Percentiles rank a stretch among this genome's conserved stretches.
phyloP scores from a whole-genome alignment of 192 early-diverging fungal species.

The Linnemannia exigua region DNA sequence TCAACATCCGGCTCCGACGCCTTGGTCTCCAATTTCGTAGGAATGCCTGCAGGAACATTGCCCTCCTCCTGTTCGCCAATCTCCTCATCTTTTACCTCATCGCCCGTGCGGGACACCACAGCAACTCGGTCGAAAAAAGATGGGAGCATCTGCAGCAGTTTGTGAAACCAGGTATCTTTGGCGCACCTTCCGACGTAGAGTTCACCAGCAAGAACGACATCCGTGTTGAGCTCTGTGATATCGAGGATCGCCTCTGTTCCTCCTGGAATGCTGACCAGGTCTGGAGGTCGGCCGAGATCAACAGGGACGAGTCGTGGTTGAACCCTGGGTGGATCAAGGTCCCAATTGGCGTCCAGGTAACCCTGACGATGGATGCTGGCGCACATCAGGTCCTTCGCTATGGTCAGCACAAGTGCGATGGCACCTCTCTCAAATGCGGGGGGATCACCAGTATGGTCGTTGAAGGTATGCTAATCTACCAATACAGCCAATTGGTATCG shows the following conservation, averaged over 20 bases:
- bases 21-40: slow-evolving; percentile 14
- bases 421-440: slow-evolving; percentile 17
- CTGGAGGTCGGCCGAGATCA: slow-evolving; percentile 38
- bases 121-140: slow-evolving; percentile 23
- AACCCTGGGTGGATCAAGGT: slow-evolving; percentile 35
- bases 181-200: slow-evolving; percentile 30
- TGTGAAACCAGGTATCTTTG: slow-evolving; percentile 32
- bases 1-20: slow-evolving; percentile 12
- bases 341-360: slow-evolving; percentile 39
- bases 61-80: slow-evolving; percentile 15
- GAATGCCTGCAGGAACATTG: slow-evolving; percentile 16
- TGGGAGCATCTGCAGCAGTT: slow-evolving; percentile 18
- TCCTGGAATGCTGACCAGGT: slow-evolving; percentile 13
- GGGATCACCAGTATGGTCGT: slow-evolving; percentile 33
- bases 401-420: slow-evolving; percentile 32
- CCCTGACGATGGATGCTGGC: slow-evolving; percentile 18
- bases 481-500: neutral
- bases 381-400: slow-evolving; percentile 12
- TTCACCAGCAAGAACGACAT: slow-evolving; percentile 1
- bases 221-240: slow-evolving; percentile 27
- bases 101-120: slow-evolving; percentile 3
- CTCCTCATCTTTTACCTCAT: slow-evolving; percentile 16
- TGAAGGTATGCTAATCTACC: slow-evolving; percentile 33
- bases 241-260: slow-evolving; percentile 31
- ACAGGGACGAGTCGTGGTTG: slow-evolving; percentile 38